Evolutionary conservation across 148 eudicot species (phyloP).

Genomic region (Fagopyrum homotropicum): DNA sequence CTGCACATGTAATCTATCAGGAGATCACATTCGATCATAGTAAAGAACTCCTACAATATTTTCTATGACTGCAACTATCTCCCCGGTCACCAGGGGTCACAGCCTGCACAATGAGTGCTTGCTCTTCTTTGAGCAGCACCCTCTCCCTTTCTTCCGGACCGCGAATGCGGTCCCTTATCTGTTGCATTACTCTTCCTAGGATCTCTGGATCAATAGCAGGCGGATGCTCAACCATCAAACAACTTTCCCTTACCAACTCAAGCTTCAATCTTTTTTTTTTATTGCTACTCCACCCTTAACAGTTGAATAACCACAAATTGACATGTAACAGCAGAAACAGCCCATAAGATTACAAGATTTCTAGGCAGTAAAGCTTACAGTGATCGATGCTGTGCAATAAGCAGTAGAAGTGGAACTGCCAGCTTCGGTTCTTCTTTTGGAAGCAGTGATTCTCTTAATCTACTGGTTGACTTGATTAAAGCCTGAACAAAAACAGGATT

Average conservation of each 20-base stretch:
- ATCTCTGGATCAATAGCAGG: too few relatives aligned
- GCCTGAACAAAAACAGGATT: constrained; percentile 42
- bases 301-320: neutral
- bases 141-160: too few relatives aligned
- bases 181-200: too few relatives aligned
- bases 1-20: neutral
- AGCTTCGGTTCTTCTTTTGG: constrained; percentile 91
- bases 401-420: constrained; percentile 85
- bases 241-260: neutral
- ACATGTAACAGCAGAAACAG: neutral
- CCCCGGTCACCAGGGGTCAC: too few relatives aligned
- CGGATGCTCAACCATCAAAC: neutral
- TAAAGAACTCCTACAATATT: too few relatives aligned
- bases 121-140: too few relatives aligned
- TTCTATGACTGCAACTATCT: neutral
- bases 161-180: too few relatives aligned
- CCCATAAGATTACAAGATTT: neutral
- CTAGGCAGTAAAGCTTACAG: constrained; percentile 40
- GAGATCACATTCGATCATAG: neutral
- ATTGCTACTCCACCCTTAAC: neutral
- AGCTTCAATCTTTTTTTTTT: neutral
- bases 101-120: too few relatives aligned
- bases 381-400: constrained; percentile 96
- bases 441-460: constrained; percentile 84
- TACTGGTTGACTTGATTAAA: constrained; percentile 81